A percentile compares a stretch with the other conserved stretches of the same genome.
Evolutionary conservation across 2,329 filamentous ascomycete genomes (phyloP).

Genomic region (Alternaria hordeiaustralica): DNA sequence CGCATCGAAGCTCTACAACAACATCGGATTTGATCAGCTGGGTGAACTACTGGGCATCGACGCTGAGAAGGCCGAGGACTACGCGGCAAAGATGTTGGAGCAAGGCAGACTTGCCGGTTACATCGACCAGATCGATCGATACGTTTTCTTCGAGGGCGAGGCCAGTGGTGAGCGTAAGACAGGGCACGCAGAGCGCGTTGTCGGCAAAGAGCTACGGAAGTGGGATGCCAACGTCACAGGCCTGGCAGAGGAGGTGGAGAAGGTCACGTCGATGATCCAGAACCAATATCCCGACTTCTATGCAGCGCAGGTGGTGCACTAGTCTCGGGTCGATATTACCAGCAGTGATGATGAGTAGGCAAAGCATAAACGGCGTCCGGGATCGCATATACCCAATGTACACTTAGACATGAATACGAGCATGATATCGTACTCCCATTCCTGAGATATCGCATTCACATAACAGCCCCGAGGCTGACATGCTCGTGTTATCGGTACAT

Average conservation of each 20-base stretch:
- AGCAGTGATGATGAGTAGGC: not conserved
- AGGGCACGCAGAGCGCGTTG: slow-evolving; percentile 63
- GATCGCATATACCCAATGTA: slow-evolving; percentile 10
- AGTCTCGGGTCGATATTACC: slow-evolving; percentile 1
- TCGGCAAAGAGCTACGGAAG: slow-evolving; percentile 75
- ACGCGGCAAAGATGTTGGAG: slow-evolving; percentile 94
- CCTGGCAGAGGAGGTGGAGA: slow-evolving; percentile 87
- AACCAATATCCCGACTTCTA: slow-evolving; percentile 73
- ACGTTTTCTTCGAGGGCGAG: slow-evolving; percentile 87
- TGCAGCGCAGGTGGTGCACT: slow-evolving; percentile 50
- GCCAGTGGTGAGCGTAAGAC: slow-evolving; percentile 73
- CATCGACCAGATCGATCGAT: slow-evolving; percentile 90
- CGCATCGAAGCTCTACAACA: slow-evolving; percentile 67
- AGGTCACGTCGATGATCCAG: slow-evolving; percentile 80
- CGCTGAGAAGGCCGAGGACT: slow-evolving; percentile 83
- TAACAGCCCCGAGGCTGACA: not conserved
- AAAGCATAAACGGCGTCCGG: slow-evolving; percentile 8
- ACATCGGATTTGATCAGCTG: slow-evolving; percentile 68
- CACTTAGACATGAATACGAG: slow-evolving; percentile 6
- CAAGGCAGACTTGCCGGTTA: slow-evolving; percentile 85
- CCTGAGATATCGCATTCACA: not conserved
- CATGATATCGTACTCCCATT: not conserved
- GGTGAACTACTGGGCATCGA: slow-evolving; percentile 79
- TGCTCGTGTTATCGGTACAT: slow-evolving; percentile 17
- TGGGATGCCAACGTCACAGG: slow-evolving; percentile 92